Conservation (phyloP, 345 rosid species). For the Camelina sativa region DNA sequence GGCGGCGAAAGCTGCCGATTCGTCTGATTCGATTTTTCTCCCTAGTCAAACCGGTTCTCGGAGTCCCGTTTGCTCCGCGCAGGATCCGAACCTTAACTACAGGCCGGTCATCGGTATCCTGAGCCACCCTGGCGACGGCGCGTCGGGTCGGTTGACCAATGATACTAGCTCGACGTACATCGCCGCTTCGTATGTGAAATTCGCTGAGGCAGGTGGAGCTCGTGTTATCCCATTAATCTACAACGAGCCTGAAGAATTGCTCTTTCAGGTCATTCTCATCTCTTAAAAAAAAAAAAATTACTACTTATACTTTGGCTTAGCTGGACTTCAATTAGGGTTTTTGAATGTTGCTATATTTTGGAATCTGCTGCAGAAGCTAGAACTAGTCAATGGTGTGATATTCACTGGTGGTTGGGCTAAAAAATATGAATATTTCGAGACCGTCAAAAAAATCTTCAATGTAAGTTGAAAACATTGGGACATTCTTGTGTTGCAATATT, state of each 20-base stretch:
- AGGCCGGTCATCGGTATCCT: constrained; percentile 82
- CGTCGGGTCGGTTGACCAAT: constrained; percentile 75
- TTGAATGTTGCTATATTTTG: not conserved
- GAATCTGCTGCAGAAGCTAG: constrained; percentile 63
- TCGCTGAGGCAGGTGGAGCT: constrained; percentile 91
- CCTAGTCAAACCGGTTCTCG: constrained; percentile 48
- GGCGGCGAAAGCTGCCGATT: constrained; percentile 22
- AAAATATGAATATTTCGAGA: constrained; percentile 56
- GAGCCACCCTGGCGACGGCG: constrained; percentile 92
- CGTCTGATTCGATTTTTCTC: constrained; percentile 48
- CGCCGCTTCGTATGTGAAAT: constrained; percentile 89
- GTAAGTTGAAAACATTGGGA: constrained; percentile 39
- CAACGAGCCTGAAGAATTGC: constrained; percentile 72
- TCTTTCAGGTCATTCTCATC: constrained; percentile 58
- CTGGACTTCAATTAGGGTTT: not conserved
- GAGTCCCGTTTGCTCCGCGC: constrained; percentile 49
- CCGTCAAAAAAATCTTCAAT: constrained; percentile 54
- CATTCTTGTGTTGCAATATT: not conserved
- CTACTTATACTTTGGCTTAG: not conserved
- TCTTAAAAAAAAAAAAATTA: too few species aligned
- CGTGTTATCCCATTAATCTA: constrained; percentile 87
- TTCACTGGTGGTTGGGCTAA: constrained; percentile 96
- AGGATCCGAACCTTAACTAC: constrained; percentile 63
- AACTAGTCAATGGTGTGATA: constrained; percentile 80
- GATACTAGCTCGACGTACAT: constrained; percentile 65